phyloP scores from a whole-genome alignment of 1,284 basidiomycete genomes.

The Ceratobasidium sp. region DNA sequence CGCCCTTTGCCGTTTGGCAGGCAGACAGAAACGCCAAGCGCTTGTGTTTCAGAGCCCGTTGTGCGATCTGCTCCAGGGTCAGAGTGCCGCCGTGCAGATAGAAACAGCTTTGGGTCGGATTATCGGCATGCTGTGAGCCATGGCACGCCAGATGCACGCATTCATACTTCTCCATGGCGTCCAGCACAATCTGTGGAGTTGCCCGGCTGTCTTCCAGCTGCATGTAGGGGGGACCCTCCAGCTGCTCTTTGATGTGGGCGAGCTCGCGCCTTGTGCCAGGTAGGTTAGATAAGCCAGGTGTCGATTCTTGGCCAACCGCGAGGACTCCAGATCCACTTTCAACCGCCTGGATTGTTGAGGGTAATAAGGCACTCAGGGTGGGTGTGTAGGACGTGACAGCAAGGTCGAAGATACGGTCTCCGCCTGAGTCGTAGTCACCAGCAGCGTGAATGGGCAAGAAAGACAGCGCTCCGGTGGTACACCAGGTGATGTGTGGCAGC shows the following conservation, averaged over 20 bases:
- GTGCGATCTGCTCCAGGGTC: background rate
- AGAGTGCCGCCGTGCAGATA: constrained; percentile 9
- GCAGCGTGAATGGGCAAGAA: constrained; percentile 51
- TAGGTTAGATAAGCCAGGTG: background rate
- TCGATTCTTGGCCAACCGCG: constrained; percentile 10
- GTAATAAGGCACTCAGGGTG: constrained; percentile 46
- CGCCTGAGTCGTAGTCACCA: constrained; percentile 43
- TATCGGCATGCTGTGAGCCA: background rate
- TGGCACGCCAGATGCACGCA: constrained; percentile 32
- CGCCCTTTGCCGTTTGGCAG: constrained; percentile 29
- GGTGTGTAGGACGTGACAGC: constrained; percentile 51
- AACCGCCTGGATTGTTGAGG: background rate
- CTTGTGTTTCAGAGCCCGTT: constrained; percentile 4
- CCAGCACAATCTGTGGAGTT: background rate
- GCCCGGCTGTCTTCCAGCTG: background rate
- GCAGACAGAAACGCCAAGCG: constrained; percentile 39
- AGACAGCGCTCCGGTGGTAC: constrained; percentile 44
- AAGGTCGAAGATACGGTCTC: constrained; percentile 44
- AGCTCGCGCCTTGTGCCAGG: constrained; percentile 3
- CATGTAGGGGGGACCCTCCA: background rate
- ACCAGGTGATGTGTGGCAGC: constrained; percentile 45
- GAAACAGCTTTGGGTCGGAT: constrained; percentile 4
- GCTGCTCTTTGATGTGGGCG: background rate
- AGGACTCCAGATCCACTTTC: background rate
- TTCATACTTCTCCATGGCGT: constrained; percentile 7